Base-by-base conservation (phyloP, 1,284 basidiomycete species). In the Takashimella koratensis region DNA sequence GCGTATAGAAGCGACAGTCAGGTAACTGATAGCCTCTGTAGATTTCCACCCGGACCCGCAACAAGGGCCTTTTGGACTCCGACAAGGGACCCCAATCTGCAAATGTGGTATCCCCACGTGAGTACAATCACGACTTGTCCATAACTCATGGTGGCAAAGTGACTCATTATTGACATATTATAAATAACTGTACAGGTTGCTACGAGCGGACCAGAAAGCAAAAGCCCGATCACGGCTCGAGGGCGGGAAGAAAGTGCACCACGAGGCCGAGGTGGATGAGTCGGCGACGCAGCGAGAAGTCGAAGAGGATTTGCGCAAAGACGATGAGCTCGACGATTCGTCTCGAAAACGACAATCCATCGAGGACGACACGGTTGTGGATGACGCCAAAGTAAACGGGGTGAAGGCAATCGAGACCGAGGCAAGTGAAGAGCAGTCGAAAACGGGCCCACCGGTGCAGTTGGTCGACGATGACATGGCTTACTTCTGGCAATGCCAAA, bases 401-500 rank as follows among this genome's bases (percentile, higher is more conserved):
- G 49, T 26, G 51, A 44, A 42, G 50, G 47, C 30, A 16, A 43
- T 22, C 21, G 10, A n/a, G 6, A 41, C 41, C 20, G 49, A 41
- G 8, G 16, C 11, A 21, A 22, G 23, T 45, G 41, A 45, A 20
- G 23, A 39, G 23, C 2, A n/a, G 20, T 39, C 16, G 44, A 20
- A 39, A 24, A 30, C 26, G 40, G 40, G 25, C 43, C 8, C 16
- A n/a, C 2, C 19, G 8, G 30, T 36, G 16, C 30, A 36, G 16
- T 16, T 69, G 1, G 51, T 64, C 26, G 59, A 68, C 16, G 68
- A 70, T 57, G 73, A 77, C 50, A 76, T 77, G 70, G 79, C 81
- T 45, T 92, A 88, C 67, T 93, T 90, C 83, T 94, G 92, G 90
- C 80, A 83, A 45, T 94, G 91, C 65, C 87, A 88, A 67, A 86